These are phyloP conservation scores for Scenedesmus sp. DNA, from an alignment of 163 green algal species.

Conservation along the genomic window DNA sequence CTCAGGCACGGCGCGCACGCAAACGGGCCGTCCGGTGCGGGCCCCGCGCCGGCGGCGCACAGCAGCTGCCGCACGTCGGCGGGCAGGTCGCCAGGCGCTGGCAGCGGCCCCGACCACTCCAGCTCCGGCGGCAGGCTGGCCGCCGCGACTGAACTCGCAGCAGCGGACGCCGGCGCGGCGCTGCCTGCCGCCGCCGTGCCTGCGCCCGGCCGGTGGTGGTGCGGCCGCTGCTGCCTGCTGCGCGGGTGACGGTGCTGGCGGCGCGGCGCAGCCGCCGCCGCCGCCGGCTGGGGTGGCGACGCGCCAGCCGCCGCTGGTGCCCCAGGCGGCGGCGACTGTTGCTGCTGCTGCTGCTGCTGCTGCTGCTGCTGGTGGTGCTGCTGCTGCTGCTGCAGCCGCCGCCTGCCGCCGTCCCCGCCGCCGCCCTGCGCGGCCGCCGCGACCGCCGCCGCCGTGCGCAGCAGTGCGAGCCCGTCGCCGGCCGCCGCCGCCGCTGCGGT, in stretches of 20 bases:
- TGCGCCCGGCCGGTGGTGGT: too few species aligned
- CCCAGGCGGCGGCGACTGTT: background rate
- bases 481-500: conserved; percentile 13
- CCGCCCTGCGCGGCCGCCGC: conserved; percentile 1
- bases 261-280: too few species aligned
- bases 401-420: too few species aligned
- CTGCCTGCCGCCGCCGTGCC: too few species aligned
- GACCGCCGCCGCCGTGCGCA: background rate
- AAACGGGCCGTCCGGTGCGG: conserved; percentile 7
- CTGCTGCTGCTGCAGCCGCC: conserved; percentile 17
- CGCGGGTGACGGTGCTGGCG: too few species aligned
- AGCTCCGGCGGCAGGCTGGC: too few species aligned
- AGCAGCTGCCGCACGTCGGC: background rate
- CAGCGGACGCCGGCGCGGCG: too few species aligned
- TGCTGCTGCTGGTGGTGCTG: conserved; percentile 6
- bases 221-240: too few species aligned
- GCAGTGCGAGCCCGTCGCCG: background rate
- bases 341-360: conserved; percentile 19
- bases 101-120: conserved; percentile 1
- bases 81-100: background rate
- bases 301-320: background rate
- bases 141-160: too few species aligned
- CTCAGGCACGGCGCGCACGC: conserved; percentile 35
- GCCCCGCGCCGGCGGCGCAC: background rate
- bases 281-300: too few species aligned